Base-by-base conservation (phyloP, 345 rosid genomes). In the Populus euphratica region DNA sequence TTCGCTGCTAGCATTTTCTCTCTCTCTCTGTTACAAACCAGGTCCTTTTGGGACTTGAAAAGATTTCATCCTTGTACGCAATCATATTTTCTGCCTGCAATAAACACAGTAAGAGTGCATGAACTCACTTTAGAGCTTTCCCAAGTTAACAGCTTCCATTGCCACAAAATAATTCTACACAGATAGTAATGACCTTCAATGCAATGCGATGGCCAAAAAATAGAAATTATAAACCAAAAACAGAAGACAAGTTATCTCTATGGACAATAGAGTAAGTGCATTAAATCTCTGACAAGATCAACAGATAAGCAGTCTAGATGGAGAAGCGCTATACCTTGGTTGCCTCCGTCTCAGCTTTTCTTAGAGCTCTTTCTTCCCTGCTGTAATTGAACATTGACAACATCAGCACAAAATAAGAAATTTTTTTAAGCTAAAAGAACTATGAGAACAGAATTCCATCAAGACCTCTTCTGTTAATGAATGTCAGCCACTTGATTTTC, bases 281-380 rank as follows among this genome's bases (percentile, higher is more conserved):
- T 20, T 68, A n/a, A 59, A 70, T 59, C 59, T 76, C 39, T 61
- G 47, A 27, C 23, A 41, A 50, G 36, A 63, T 67, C 69, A 38
- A 68, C 16, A 41, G 4, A 54, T 20, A 74, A 70, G 36, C 43
- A 77, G 77, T 64, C 56, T 39, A 43, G 38, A 56, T 27, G 21
- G 44, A 68, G n/a, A 13, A 35, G 27, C 69, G 76, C 72, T 50
- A 20, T 87, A 92, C 99, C 99, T 96, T 96, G 63, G 91, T 92
- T 68, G 84, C 95, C 81, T 91, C 92, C 98, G 93, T 91, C 86
- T 96, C 99, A 86, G 96, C 99, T 88, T 92, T 93, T 83, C 98
- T 88, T 74, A 93, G 78, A 76, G 89, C 93, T 83, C 85, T 83
- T 87, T 96, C 99, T 78, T 91, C 95, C 90, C 97, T 96, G 91